Evolutionary conservation across 1,139 yeast genomes (phyloP), one percentile per base, ranked within the genome.

Genomic region (Geotrichum citri-aurantii): DNA sequence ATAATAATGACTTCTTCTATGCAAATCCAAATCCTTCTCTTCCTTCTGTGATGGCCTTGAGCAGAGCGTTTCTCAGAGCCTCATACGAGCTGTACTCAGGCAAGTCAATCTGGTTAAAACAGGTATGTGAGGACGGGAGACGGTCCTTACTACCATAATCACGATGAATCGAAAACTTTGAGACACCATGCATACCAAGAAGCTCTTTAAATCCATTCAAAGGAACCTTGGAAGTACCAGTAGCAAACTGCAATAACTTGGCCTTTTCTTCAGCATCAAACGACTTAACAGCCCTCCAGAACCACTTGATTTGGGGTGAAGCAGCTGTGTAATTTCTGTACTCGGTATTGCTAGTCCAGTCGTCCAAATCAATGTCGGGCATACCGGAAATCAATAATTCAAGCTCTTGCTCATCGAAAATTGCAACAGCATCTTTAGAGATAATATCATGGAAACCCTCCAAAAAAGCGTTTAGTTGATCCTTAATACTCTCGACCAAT

Each of bases 181-280:
- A 85, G 2, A 85, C 79, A 2, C 97, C 97, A 69, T 85, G 84
- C 65, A 93, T 90, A 37, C 98, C 97, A 64, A 89, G 86, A 63
- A 95, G 79, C 66, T 87, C 96, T 67, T 88, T 86, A 71, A 95
- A 95, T 1, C 99, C 99, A 70, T 88, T 88, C 65, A 92, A 78
- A 27, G 99, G 99, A 8, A 95, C 99, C 73, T 93, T 92, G 60
- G 96, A 86, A 0, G 99, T 93, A 62, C 99, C 99, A 0, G 99
- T 95, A 1, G 96, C 95, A 78, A 93, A 95, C 70, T 95, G 99
- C 61, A 95, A 76, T 64, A 95, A 75, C 69, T 92, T 91, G 21
- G 99, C 99, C 58, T 96, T 80, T 70, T 93, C 98, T 71, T 93
- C 99, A 49, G 83, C 83, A 69, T 91, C 97, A 74, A 93, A 93